Evolutionary conservation across 148 eudicot genomes (phyloP), one percentile per base, ranked within the genome.

Genomic region (Fagopyrum esculentum): DNA sequence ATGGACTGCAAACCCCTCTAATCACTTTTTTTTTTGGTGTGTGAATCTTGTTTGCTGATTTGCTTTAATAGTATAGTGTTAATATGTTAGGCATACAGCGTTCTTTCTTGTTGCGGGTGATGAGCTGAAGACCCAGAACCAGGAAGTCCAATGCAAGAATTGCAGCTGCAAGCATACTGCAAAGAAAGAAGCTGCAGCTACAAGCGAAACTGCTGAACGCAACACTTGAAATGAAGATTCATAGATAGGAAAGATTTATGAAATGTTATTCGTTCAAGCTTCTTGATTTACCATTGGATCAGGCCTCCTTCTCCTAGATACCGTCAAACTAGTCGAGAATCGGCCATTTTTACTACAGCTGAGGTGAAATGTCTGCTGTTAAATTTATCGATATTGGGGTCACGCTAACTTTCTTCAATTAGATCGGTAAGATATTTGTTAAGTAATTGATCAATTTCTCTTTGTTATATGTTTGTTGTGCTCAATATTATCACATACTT

Each of bases 91-190:
- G 90, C 97, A 95, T 86, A 92, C 97, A 4, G 96, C 99, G 40
- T 90, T 81, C 81, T 95, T 95, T 78, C 92, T 95, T 6, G 99
- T 95, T 22, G 99, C 99, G 29, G 97, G 99, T 77, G 89, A 90
- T 56, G 92, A 95, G 82, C 64, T 95, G 84, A 92, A 90, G 84
- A 75, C 87, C 22, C 84, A 70, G 73, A 87, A 79, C 68, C 78
- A 82, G 75, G 83, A 82, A 61, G 80, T 78, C 64, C 64, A 82
- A 13, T 90, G 89, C 80, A 87, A 86, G 84, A 87, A 86, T 50
- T 1, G 40, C 40, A 35, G 91, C 81, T 6, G 75, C 83, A 61
- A 61, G 68, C 68, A 35, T 61, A 6, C 43, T 29, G 68, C 40
- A 9, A 61, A 40, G 6, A 61, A 26, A 8, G 68, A 29, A 61